Evolutionary conservation across 2,329 filamentous ascomycete species (phyloP).

Genomic region (Nothophaeocryptopus gaeumannii): DNA sequence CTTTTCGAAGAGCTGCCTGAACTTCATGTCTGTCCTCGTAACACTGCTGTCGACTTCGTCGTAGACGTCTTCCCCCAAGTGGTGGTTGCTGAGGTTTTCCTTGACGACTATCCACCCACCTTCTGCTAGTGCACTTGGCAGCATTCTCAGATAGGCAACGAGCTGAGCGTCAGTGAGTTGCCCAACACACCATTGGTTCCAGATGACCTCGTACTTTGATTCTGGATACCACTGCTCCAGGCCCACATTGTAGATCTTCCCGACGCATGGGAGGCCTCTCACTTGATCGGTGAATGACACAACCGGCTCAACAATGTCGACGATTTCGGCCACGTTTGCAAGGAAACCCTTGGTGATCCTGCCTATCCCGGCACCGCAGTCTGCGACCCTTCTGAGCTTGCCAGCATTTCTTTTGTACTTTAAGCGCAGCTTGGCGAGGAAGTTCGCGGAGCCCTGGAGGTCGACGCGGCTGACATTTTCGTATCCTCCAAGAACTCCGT

Average conservation of each 20-base stretch:
- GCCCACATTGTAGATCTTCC: constrained; percentile 67
- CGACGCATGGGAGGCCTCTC: constrained; percentile 49
- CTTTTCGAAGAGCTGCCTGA: constrained; percentile 64
- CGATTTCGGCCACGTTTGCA: constrained; percentile 62
- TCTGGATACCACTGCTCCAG: constrained; percentile 66
- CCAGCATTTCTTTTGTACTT: constrained; percentile 26
- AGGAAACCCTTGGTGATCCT: constrained; percentile 77
- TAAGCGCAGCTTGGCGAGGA: constrained; percentile 64
- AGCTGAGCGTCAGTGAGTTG: constrained; percentile 76
- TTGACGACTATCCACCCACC: constrained; percentile 67
- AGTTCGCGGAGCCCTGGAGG: constrained; percentile 66
- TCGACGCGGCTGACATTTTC: constrained; percentile 67
- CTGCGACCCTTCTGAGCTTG: constrained; percentile 47
- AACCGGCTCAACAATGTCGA: constrained; percentile 85
- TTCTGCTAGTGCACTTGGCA: constrained; percentile 49
- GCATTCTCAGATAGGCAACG: constrained; percentile 62
- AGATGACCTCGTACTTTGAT: constrained; percentile 71
- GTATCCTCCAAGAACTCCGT: constrained; percentile 79
- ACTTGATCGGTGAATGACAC: constrained; percentile 71
- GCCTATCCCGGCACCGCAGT: constrained; percentile 72
- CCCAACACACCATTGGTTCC: constrained; percentile 87
- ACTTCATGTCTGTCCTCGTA: constrained; percentile 72
- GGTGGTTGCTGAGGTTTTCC: constrained; percentile 68
- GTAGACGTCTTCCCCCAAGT: constrained; percentile 62
- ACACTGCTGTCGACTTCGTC: constrained; percentile 75